A percentile compares a stretch with the other conserved stretches of the same genome.
These are phyloP conservation scores for Sporothrix humicola DNA, from an alignment of 2,329 filamentous ascomycete genomes.

Conservation along the genomic window DNA sequence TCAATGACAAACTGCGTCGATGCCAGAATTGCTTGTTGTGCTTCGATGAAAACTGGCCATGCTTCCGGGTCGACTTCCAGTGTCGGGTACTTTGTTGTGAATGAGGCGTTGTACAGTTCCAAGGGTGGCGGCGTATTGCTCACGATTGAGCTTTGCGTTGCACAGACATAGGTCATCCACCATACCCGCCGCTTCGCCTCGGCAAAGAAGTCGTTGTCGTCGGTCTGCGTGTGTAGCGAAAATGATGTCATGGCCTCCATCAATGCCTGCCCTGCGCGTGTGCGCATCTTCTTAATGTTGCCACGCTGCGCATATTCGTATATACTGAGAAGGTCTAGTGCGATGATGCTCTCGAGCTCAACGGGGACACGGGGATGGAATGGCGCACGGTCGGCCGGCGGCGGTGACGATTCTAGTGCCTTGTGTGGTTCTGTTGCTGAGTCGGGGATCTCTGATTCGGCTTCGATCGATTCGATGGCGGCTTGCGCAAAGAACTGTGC, in stretches of 20 bases:
- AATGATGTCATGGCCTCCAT: conserved; percentile 55
- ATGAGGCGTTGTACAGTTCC: conserved; percentile 45
- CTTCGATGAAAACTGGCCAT: conserved; percentile 52
- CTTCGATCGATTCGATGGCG: conserved; percentile 56
- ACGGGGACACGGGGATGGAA: conserved; percentile 54
- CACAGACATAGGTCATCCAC: conserved; percentile 62
- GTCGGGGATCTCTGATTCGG: conserved; percentile 54
- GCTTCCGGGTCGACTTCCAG: conserved; percentile 52
- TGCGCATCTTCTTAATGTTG: conserved; percentile 59
- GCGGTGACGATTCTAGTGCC: conserved; percentile 47
- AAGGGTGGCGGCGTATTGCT: conserved; percentile 49
- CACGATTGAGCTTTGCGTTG: conserved; percentile 58
- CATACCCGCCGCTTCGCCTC: conserved; percentile 56
- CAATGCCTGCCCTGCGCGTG: conserved; percentile 55
- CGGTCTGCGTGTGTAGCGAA: conserved; percentile 49
- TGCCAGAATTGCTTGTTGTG: conserved; percentile 55
- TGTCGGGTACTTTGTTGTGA: conserved; percentile 52
- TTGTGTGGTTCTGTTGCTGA: conserved; percentile 53
- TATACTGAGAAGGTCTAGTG: conserved; percentile 55
- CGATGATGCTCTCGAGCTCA: conserved; percentile 56
- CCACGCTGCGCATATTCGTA: conserved; percentile 61
- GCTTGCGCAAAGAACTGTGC: conserved; percentile 56
- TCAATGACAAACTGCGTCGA: conserved; percentile 57
- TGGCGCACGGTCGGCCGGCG: conserved; percentile 44
- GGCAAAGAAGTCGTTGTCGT: conserved; percentile 50